Percentiles rank a stretch among this genome's conserved stretches.
Evolutionary conservation across 345 rosid species (phyloP).

Genomic region (Streptanthus diversifolius): DNA sequence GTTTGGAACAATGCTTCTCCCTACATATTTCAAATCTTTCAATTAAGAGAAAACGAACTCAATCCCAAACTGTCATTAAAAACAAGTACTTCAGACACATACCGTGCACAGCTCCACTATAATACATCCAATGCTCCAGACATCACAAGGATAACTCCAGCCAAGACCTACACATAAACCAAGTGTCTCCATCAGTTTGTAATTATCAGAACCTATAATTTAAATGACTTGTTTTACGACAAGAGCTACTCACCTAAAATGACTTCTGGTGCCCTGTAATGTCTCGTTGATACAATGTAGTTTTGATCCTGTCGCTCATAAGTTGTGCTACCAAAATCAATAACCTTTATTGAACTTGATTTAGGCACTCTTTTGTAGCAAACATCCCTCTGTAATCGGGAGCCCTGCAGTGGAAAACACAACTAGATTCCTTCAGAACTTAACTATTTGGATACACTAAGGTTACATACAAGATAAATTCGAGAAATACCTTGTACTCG

Average conservation of each 20-base stretch:
- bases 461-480: neutral
- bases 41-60: neutral
- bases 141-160: conserved; percentile 87
- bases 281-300: conserved; percentile 78
- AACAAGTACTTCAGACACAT: conserved; percentile 17
- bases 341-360: conserved; percentile 80
- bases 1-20: conserved; percentile 95
- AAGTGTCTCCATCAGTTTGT: conserved; percentile 1
- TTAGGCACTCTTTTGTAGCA: conserved; percentile 70
- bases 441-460: neutral
- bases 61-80: neutral
- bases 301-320: conserved; percentile 78
- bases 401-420: conserved; percentile 36
- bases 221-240: neutral
- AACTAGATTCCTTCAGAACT: neutral
- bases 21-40: conserved; percentile 31
- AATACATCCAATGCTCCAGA: conserved; percentile 93
- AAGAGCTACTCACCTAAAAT: conserved; percentile 55
- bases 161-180: conserved; percentile 54
- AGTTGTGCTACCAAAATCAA: conserved; percentile 91
- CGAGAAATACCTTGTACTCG: conserved; percentile 60
- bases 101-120: conserved; percentile 85
- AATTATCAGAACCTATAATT: neutral
- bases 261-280: conserved; percentile 90
- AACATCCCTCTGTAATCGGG: conserved; percentile 53